phyloP scores from a whole-genome alignment of 495 filamentous ascomycete genomes.

The Xylaria bambusicola region DNA sequence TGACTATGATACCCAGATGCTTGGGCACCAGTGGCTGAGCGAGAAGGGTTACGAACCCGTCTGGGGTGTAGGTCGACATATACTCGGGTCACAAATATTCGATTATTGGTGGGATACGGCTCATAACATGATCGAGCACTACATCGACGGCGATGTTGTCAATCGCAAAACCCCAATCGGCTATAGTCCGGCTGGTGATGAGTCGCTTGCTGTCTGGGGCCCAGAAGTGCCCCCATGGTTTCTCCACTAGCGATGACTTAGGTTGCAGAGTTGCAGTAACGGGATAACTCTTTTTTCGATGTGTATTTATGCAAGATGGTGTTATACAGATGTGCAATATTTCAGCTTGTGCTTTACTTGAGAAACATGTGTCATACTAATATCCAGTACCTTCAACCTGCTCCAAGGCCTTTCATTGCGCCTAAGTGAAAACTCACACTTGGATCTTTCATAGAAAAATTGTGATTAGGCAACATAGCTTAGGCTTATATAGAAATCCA shows the following conservation, averaged over 20 bases:
- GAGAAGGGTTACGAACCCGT: constrained; percentile 55
- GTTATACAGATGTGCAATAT: too few relatives aligned
- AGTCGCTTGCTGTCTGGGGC: constrained; percentile 37
- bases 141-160: constrained; percentile 63
- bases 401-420: too few relatives aligned
- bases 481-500: too few relatives aligned
- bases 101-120: constrained; percentile 63
- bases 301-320: too few relatives aligned
- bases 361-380: too few relatives aligned
- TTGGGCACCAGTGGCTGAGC: constrained; percentile 61
- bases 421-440: too few relatives aligned
- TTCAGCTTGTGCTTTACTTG: too few relatives aligned
- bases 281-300: too few relatives aligned
- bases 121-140: constrained; percentile 55
- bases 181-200: constrained; percentile 29
- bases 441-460: too few relatives aligned
- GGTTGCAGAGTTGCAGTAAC: not conserved
- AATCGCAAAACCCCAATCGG: constrained; percentile 45
- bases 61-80: constrained; percentile 66
- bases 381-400: too few relatives aligned
- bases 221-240: constrained; percentile 23
- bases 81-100: constrained; percentile 55
- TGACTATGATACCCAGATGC: constrained; percentile 63
- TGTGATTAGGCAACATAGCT: too few relatives aligned
- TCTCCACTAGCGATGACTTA: not conserved